Base-by-base conservation (phyloP, 2,329 filamentous ascomycete species). In the Kalmusia sp. region DNA sequence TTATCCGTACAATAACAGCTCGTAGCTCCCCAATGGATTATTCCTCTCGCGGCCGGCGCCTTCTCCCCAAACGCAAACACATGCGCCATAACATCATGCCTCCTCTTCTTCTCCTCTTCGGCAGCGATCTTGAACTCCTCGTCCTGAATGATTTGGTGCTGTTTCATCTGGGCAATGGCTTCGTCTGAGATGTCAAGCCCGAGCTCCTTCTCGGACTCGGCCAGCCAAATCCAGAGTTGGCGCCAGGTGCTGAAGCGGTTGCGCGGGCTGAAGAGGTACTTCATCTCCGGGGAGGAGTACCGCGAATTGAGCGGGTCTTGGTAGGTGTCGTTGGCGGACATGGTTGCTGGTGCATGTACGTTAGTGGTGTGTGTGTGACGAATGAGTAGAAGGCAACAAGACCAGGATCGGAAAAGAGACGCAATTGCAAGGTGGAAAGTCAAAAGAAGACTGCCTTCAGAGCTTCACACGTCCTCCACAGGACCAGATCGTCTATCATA, bases 141-240 rank as follows among this genome's bases (percentile, higher is more conserved):
- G 58, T 81, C 79, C 56, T 77, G 69, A 39, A 82, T 78, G 15
- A 69, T 65, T 52, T 77, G 64, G 57, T 80, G 71, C 37, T 71
- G 70, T 54, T 76, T 74, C 73, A 82, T 76, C 68, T 82, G 77
- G 51, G 69, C 57, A 49, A 82, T 73, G 1, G 79, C 80, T 34
- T 93, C 82, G n/a, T 85, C 83, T 12, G 84, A 87, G 70, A 96
- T 93, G 7, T 84, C 79, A 40, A 96, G 84, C 2, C 92, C 92
- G 2, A 96, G 83, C 74, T 93, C 89, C 73, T 87, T 87, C 80
- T 96, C 89, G 8, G 84, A 82, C 80, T 96, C 88, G 21, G 92
- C 92, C 9, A 96, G 88, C 77, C 83, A 87, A 38, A 93, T 79
- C 93, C 93, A 97, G 15, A 96, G 85, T 72, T 90, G 83, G 59